Percentiles rank a stretch among this genome's conserved stretches.
Conservation (phyloP, 768 basidiomycete species). For the Dacryopinax spathularia region DNA sequence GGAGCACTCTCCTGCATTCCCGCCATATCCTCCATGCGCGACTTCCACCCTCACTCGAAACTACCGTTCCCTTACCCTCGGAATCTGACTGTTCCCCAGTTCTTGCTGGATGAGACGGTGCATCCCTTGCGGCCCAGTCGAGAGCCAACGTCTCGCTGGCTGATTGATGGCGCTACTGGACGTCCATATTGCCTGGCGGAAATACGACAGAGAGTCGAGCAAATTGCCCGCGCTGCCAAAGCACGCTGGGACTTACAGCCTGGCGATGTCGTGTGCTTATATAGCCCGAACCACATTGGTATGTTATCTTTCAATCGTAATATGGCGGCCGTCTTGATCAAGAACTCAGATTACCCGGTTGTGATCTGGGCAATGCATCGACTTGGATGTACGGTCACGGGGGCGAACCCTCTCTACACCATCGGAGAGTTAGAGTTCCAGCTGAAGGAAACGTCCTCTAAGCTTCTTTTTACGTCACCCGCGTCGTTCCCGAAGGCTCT, state of each 20-base stretch:
- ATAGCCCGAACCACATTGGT: conserved; percentile 57
- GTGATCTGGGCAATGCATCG: conserved; percentile 37
- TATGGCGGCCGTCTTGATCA: background rate
- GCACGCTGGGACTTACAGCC: background rate
- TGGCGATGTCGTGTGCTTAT: conserved; percentile 37
- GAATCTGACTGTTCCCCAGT: background rate
- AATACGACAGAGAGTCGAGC: background rate
- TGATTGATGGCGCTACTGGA: no score
- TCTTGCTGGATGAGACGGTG: background rate
- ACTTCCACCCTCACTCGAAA: background rate
- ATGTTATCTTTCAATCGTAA: conserved; percentile 13
- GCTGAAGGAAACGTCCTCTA: no score
- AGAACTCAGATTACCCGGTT: conserved; percentile 28
- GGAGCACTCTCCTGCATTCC: no score
- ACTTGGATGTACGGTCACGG: conserved; percentile 13
- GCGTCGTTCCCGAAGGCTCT: no score
- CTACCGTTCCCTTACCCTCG: background rate
- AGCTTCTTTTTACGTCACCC: no score
- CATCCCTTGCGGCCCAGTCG: background rate
- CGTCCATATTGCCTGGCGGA: background rate
- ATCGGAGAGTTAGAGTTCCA: no score
- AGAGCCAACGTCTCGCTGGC: background rate
- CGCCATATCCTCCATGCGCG: background rate
- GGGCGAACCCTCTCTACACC: no score
- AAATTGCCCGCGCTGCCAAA: background rate